Evolutionary conservation across 2,329 filamentous ascomycete species (phyloP).

Genomic region (Taxawa tesnikishii): DNA sequence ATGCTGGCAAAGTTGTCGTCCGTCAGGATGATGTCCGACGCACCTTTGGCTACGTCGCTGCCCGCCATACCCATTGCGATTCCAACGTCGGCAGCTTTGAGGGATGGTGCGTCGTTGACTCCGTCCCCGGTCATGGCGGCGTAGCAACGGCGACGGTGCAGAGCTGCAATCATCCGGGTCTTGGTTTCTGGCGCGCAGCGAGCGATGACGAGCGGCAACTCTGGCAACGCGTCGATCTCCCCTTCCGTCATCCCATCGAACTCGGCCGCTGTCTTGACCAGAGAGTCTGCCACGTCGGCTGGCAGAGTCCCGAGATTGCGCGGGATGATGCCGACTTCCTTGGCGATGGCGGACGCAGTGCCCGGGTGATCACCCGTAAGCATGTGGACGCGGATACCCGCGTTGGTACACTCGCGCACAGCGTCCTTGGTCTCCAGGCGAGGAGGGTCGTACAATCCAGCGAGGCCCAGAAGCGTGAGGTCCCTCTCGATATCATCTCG

Average conservation of each 20-base stretch:
- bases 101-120: constrained; percentile 74
- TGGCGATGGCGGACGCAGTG: constrained; percentile 66
- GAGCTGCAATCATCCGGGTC: constrained; percentile 79
- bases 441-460: constrained; percentile 77
- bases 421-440: constrained; percentile 66
- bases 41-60: constrained; percentile 75
- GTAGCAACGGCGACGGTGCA: constrained; percentile 63
- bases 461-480: constrained; percentile 66
- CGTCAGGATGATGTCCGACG: constrained; percentile 63
- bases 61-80: constrained; percentile 82
- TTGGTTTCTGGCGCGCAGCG: constrained; percentile 79
- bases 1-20: constrained; percentile 86
- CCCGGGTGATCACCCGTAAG: constrained; percentile 72
- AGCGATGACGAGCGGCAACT: constrained; percentile 70
- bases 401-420: constrained; percentile 56
- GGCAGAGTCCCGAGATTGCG: constrained; percentile 47
- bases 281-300: constrained; percentile 49
- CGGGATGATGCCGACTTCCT: constrained; percentile 67
- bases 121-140: constrained; percentile 85
- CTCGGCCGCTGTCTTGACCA: constrained; percentile 56
- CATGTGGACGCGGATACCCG: constrained; percentile 73
- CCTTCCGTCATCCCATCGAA: constrained; percentile 55
- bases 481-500: constrained; percentile 54
- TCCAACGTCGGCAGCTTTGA: constrained; percentile 71
- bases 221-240: constrained; percentile 61